Percentiles rank a stretch among this genome's conserved stretches.
Evolutionary conservation across 2,329 filamentous ascomycete species (phyloP).

Genomic region (Stemphylium beticola): DNA sequence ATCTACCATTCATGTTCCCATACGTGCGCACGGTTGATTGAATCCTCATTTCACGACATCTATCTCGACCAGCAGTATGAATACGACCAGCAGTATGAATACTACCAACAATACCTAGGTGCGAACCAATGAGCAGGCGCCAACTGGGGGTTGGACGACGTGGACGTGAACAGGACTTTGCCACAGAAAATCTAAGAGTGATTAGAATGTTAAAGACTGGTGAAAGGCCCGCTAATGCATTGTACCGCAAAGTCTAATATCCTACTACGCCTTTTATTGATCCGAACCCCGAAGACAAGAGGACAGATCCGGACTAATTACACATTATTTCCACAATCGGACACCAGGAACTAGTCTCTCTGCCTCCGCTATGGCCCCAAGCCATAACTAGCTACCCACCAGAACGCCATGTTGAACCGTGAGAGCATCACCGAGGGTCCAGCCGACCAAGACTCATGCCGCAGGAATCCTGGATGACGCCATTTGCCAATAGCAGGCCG

Average conservation of each 20-base stretch:
- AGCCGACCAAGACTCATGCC: constrained; percentile 1
- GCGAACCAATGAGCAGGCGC: not conserved
- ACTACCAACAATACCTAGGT: too few species aligned
- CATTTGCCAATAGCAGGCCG: constrained; percentile 6
- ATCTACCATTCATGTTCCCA: not conserved
- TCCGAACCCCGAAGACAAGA: not conserved
- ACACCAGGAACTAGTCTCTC: not conserved
- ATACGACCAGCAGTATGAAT: too few species aligned
- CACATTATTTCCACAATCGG: not conserved
- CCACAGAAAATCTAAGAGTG: not conserved
- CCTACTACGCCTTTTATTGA: not conserved
- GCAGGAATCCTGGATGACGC: not conserved
- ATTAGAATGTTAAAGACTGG: not conserved
- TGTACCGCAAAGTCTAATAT: not conserved
- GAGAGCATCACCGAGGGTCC: not conserved
- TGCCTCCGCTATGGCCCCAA: not conserved
- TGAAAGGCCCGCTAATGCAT: not conserved
- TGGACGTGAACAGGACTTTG: too few species aligned
- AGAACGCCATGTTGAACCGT: not conserved
- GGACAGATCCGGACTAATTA: constrained; percentile 1
- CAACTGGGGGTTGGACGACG: too few species aligned
- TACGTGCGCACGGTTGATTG: too few species aligned
- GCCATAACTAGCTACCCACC: not conserved
- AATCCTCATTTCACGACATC: too few species aligned
- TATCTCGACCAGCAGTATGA: too few species aligned